phyloP scores from a whole-genome alignment of 441 rosid species.

The Brassica hybrid region DNA sequence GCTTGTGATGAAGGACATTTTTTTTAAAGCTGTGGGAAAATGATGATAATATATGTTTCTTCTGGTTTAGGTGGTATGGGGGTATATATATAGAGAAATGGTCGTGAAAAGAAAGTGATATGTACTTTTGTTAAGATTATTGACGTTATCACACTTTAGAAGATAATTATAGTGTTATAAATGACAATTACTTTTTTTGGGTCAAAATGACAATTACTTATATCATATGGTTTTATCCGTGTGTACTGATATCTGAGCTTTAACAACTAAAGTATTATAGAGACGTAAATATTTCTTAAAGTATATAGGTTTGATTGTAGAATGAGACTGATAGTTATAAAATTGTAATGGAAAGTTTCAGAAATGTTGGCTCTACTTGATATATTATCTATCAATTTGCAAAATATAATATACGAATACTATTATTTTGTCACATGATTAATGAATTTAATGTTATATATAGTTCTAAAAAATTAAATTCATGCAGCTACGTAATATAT shows the following conservation, averaged over 20 bases:
- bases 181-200: too few relatives aligned
- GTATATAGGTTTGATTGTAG: background rate
- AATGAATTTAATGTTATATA: background rate
- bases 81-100: conserved; percentile 18
- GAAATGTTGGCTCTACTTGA: background rate
- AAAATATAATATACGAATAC: background rate
- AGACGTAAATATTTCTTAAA: background rate
- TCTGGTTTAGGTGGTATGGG: conserved; percentile 35
- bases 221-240: background rate
- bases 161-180: background rate
- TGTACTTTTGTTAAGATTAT: background rate
- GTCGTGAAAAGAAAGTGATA: background rate
- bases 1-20: conserved; percentile 46
- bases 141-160: background rate
- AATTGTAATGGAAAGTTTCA: background rate
- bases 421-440: background rate
- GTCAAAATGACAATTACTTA: too few relatives aligned
- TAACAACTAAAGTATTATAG: background rate
- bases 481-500: background rate
- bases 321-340: background rate
- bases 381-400: background rate
- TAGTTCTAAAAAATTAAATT: background rate
- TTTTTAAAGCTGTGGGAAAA: conserved; percentile 6
- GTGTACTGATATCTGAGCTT: background rate
- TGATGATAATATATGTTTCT: conserved; percentile 36